phyloP scores from a whole-genome alignment of 371 early-diverging fungal species.

The Dinochytrium kinnereticum region DNA sequence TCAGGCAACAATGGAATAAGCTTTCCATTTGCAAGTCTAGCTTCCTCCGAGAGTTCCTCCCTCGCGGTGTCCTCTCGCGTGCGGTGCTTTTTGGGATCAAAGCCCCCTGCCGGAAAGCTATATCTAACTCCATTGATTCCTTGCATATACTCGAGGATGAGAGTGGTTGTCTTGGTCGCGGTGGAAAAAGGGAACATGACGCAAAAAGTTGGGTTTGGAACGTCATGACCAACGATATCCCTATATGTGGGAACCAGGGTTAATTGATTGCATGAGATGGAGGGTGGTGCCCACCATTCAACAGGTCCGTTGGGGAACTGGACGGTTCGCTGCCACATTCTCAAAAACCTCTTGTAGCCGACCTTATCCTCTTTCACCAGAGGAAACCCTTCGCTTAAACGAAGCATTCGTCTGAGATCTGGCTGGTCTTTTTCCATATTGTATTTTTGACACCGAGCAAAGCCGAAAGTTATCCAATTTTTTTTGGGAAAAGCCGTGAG shows the following conservation, averaged over 20 bases:
- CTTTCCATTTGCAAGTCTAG: slow-evolving; percentile 57
- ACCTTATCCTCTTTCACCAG: slow-evolving; percentile 30
- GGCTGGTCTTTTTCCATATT: neutral
- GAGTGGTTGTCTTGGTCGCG: slow-evolving; percentile 54
- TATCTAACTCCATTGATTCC: slow-evolving; percentile 55
- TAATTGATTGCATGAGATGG: neutral
- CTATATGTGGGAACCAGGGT: slow-evolving; percentile 45
- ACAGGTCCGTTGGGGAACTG: slow-evolving; percentile 61
- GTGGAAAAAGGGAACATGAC: slow-evolving; percentile 37
- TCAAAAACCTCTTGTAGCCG: slow-evolving; percentile 43
- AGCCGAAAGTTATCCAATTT: no score
- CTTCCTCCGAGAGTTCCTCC: slow-evolving; percentile 70
- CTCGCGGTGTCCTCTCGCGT: slow-evolving; percentile 60
- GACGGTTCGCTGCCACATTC: slow-evolving; percentile 65
- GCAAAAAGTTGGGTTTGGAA: slow-evolving; percentile 49
- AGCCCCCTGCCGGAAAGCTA: slow-evolving; percentile 53
- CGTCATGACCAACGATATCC: slow-evolving; percentile 63
- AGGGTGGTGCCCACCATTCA: slow-evolving; percentile 46
- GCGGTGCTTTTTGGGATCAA: slow-evolving; percentile 62
- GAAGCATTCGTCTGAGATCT: neutral
- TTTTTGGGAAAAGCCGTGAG: no score
- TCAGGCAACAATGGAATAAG: slow-evolving; percentile 61
- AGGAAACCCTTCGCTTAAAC: neutral
- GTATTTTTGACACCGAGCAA: no score
- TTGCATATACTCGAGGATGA: slow-evolving; percentile 68